Percentiles rank a stretch among this genome's conserved stretches.
These are phyloP conservation scores for Podaxis sp. DNA, from an alignment of 768 basidiomycete species.

Conservation along the genomic window DNA sequence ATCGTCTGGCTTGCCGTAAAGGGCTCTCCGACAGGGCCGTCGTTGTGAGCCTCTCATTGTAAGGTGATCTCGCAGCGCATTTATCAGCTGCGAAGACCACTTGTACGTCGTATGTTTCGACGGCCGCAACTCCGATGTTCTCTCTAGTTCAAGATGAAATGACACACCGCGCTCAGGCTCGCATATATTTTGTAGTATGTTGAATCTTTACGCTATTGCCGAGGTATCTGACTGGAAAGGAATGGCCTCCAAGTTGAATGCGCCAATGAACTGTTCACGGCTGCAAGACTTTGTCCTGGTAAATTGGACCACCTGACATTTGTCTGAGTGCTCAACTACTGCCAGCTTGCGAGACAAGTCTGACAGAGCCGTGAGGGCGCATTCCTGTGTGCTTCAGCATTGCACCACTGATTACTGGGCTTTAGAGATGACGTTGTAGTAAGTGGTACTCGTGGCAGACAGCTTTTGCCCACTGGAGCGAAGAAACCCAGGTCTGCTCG, in stretches of 20 bases:
- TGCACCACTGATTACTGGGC: neutral
- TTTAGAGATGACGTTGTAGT: conserved; percentile 64
- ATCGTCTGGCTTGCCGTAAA: conserved; percentile 71
- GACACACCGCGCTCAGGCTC: conserved; percentile 48
- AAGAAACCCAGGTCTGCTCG: conserved; percentile 58
- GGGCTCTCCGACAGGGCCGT: conserved; percentile 74
- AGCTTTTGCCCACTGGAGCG: neutral
- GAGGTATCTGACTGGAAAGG: neutral
- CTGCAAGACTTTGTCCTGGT: conserved; percentile 78
- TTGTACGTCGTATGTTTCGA: conserved; percentile 17
- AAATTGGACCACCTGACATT: neutral
- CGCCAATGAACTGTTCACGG: conserved; percentile 78
- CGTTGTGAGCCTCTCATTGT: conserved; percentile 51
- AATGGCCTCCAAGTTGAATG: conserved; percentile 57
- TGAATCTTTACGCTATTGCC: conserved; percentile 2
- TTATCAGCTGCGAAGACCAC: conserved; percentile 20
- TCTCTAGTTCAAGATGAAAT: neutral
- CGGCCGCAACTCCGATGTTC: neutral
- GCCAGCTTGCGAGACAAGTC: conserved; percentile 73
- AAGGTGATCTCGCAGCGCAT: neutral
- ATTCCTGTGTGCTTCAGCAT: neutral
- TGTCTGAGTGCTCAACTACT: neutral
- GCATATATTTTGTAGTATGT: conserved; percentile 79
- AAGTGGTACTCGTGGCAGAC: conserved; percentile 16
- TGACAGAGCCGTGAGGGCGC: conserved; percentile 67